Percentiles rank a stretch among this genome's conserved stretches.
phyloP scores from a whole-genome alignment of 768 basidiomycete genomes.

The Astraeus odoratus region DNA sequence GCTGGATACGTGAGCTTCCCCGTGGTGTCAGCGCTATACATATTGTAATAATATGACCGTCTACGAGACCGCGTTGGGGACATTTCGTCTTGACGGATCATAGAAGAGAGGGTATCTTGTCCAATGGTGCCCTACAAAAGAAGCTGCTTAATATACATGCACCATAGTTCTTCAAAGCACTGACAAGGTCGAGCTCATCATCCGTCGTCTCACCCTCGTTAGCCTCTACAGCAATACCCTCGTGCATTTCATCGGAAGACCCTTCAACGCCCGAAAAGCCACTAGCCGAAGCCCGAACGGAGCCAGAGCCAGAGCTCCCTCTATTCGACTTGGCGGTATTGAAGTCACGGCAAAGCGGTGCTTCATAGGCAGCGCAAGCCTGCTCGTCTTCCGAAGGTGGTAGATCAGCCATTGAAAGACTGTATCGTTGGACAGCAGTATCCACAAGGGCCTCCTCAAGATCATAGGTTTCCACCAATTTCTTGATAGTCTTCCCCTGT shows the following conservation, averaged over 20 bases:
- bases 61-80: slow-evolving; percentile 51
- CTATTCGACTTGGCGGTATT: slow-evolving; percentile 26
- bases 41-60: slow-evolving; percentile 43
- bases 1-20: slow-evolving; percentile 52
- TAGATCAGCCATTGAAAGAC: slow-evolving; percentile 46
- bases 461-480: slow-evolving; percentile 43
- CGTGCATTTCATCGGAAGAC: slow-evolving; percentile 9
- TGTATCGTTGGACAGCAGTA: slow-evolving; percentile 44
- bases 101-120: slow-evolving; percentile 63
- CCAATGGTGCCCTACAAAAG: slow-evolving; percentile 53
- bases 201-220: slow-evolving; percentile 7
- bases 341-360: slow-evolving; percentile 52
- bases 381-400: slow-evolving; percentile 46
- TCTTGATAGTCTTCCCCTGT: slow-evolving; percentile 62
- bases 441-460: slow-evolving; percentile 38
- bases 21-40: slow-evolving; percentile 31
- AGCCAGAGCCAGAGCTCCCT: slow-evolving; percentile 6
- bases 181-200: slow-evolving; percentile 20
- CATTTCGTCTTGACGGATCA: slow-evolving; percentile 71
- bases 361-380: slow-evolving; percentile 38
- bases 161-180: slow-evolving; percentile 3
- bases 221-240: slow-evolving; percentile 11
- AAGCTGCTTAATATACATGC: slow-evolving; percentile 1
- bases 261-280: background rate
- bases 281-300: slow-evolving; percentile 4